A percentile compares a stretch with the other conserved stretches of the same genome.
phyloP scores from a whole-genome alignment of 1,284 basidiomycete genomes.

The Polyporus tsugae region DNA sequence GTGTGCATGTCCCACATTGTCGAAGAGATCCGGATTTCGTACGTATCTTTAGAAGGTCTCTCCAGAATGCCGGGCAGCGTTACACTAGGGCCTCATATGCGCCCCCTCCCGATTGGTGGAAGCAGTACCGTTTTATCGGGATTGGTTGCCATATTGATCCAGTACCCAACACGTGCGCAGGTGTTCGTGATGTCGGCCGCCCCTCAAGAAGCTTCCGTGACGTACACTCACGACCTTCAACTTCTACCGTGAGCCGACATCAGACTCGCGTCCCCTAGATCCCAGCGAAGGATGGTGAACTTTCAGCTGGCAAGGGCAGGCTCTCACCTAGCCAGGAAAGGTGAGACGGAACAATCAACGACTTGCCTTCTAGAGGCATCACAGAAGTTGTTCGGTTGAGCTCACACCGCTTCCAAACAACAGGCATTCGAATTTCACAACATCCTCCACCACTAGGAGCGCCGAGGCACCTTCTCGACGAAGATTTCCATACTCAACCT shows the following conservation, averaged over 20 bases:
- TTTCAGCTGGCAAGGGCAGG: neutral
- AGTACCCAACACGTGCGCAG: neutral
- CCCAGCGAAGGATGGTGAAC: neutral
- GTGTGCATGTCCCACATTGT: constrained; percentile 9
- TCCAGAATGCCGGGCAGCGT: neutral
- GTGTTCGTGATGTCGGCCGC: neutral
- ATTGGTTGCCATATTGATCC: constrained; percentile 3
- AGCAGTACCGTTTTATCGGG: constrained; percentile 4
- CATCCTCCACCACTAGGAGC: neutral
- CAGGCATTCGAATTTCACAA: neutral
- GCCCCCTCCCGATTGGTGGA: constrained; percentile 9
- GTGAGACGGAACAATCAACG: neutral
- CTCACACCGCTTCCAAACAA: neutral
- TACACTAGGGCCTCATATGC: constrained; percentile 3
- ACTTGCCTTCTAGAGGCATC: neutral
- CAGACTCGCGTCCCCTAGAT: neutral
- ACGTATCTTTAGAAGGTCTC: constrained; percentile 3
- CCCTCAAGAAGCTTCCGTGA: neutral
- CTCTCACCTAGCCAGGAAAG: neutral
- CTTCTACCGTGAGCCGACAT: constrained; percentile 1
- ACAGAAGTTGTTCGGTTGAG: constrained; percentile 2
- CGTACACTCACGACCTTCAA: neutral
- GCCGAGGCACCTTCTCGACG: neutral
- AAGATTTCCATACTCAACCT: neutral
- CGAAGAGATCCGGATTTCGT: neutral